A percentile compares a stretch with the other conserved stretches of the same genome.
These are phyloP conservation scores for Dryas alaskensis DNA, from an alignment of 306 rosid species.

Conservation along the genomic window DNA sequence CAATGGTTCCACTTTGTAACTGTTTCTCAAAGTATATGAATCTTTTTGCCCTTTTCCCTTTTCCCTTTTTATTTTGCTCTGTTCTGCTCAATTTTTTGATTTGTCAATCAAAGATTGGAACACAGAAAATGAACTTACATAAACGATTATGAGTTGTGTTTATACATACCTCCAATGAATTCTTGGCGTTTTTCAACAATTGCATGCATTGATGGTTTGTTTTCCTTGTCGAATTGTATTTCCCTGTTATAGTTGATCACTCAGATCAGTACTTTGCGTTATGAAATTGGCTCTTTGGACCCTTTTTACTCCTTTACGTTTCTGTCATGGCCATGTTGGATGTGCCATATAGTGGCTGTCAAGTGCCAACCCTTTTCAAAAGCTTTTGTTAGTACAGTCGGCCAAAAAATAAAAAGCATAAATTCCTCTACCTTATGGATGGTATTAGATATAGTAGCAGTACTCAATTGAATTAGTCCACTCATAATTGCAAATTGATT, in stretches of 20 bases:
- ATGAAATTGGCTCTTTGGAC: background rate
- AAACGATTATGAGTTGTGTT: too few relatives aligned
- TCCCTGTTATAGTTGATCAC: background rate
- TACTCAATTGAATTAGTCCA: slow-evolving; percentile 17
- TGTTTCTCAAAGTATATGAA: background rate
- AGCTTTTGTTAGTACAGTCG: slow-evolving; percentile 25
- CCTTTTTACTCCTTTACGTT: slow-evolving; percentile 1
- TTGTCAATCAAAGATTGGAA: background rate
- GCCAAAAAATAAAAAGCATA: slow-evolving; percentile 19
- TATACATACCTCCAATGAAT: background rate
- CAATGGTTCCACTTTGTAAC: background rate
- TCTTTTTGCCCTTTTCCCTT: background rate
- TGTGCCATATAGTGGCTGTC: background rate
- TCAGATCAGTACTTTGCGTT: background rate
- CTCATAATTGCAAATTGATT: slow-evolving; percentile 30
- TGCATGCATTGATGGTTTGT: background rate
- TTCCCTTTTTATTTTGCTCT: background rate
- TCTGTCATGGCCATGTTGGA: slow-evolving; percentile 5
- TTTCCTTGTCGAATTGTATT: background rate
- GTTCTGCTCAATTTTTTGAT: background rate
- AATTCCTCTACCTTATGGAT: slow-evolving; percentile 1
- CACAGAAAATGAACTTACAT: background rate
- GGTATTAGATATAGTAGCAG: slow-evolving; percentile 17
- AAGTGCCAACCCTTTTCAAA: background rate
- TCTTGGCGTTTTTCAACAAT: background rate